A percentile compares a stretch with the other conserved stretches of the same genome.
These are phyloP conservation scores for Hymenotorrendiella dingleyae DNA, from an alignment of 2,329 filamentous ascomycete genomes.

Conservation along the genomic window DNA sequence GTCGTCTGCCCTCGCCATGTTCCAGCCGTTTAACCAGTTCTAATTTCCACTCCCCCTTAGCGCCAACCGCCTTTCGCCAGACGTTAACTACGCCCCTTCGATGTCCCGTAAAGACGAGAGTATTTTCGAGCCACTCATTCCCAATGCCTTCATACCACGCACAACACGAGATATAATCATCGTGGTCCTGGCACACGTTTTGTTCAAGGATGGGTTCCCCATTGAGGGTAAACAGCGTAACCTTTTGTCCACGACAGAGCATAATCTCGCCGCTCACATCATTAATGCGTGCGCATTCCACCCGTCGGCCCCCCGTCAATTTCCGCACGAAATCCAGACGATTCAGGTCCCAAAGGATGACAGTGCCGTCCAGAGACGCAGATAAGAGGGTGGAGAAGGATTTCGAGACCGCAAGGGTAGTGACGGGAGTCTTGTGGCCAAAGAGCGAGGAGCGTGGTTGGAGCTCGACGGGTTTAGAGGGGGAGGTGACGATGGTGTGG, in stretches of 20 bases:
- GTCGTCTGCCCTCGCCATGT: constrained; percentile 65
- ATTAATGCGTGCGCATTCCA: constrained; percentile 78
- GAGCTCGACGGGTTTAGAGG: constrained; percentile 69
- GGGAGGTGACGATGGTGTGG: constrained; percentile 62
- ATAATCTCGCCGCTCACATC: constrained; percentile 87
- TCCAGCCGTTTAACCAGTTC: constrained; percentile 77
- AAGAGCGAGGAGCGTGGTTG: constrained; percentile 76
- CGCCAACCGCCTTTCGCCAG: constrained; percentile 50
- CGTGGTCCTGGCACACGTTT: constrained; percentile 63
- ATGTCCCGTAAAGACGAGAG: constrained; percentile 86
- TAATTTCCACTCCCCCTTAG: constrained; percentile 61
- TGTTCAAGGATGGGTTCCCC: constrained; percentile 78
- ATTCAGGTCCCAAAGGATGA: constrained; percentile 93
- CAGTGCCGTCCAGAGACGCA: constrained; percentile 72
- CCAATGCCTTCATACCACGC: constrained; percentile 91
- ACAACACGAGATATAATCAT: constrained; percentile 75
- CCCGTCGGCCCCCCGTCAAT: constrained; percentile 51
- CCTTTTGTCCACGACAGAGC: constrained; percentile 68
- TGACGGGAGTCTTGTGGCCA: constrained; percentile 81
- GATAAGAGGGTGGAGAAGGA: constrained; percentile 86
- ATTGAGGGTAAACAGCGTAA: constrained; percentile 82
- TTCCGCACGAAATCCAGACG: constrained; percentile 78
- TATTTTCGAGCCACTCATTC: constrained; percentile 86
- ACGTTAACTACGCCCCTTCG: constrained; percentile 76
- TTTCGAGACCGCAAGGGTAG: constrained; percentile 75